phyloP scores from a whole-genome alignment of 108 stramenopile genomes.

The Aureococcus anophagefferens region DNA sequence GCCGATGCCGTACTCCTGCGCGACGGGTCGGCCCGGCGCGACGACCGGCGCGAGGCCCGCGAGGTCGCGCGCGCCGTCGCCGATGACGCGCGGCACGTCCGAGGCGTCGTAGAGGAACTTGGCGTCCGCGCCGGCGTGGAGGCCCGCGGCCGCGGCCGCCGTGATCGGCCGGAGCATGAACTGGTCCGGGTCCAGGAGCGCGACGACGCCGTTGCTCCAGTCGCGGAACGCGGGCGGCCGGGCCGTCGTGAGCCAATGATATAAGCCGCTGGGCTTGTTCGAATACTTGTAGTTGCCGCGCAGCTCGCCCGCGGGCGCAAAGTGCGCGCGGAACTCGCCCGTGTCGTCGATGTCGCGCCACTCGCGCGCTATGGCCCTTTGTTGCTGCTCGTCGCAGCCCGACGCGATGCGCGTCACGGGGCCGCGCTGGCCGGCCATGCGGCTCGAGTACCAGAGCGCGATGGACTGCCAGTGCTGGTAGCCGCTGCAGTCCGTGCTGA shows the following conservation, averaged over 20 bases:
- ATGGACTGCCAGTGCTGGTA: constrained; percentile 90
- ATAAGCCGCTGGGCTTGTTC: constrained; percentile 82
- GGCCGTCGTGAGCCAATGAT: constrained; percentile 63
- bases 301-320: neutral
- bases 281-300: constrained; percentile 58
- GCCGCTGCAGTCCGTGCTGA: constrained; percentile 71
- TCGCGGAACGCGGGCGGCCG: constrained; percentile 34
- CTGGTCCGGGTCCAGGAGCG: constrained; percentile 31
- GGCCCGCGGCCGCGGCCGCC: constrained; percentile 1
- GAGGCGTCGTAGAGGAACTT: constrained; percentile 6
- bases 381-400: constrained; percentile 32
- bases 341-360: neutral
- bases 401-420: constrained; percentile 79
- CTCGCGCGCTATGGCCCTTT: constrained; percentile 14
- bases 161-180: constrained; percentile 39
- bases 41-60: neutral
- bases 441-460: constrained; percentile 66
- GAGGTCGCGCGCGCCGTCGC: no score
- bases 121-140: neutral
- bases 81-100: neutral
- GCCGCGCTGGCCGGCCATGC: constrained; percentile 62
- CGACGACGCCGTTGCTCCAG: constrained; percentile 14
- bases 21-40: neutral
- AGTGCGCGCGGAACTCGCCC: neutral
- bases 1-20: constrained; percentile 12